Conservation (phyloP, 352 stramenopile genomes). For the Pythium apleroticum region DNA sequence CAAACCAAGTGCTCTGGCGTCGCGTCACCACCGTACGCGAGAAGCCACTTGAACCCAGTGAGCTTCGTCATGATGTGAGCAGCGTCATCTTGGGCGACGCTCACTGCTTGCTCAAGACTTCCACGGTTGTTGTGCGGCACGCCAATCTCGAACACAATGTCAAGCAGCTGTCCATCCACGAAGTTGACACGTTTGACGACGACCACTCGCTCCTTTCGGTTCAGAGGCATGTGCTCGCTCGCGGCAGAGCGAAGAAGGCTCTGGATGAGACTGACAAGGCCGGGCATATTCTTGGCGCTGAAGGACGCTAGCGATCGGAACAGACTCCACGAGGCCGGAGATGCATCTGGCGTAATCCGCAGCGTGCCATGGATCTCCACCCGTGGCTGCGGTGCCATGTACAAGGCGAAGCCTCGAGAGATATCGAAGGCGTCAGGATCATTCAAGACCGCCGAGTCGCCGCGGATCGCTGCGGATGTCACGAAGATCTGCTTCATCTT, state of each 20-base stretch:
- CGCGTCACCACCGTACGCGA: not conserved
- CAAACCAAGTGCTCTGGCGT: slow-evolving; percentile 8
- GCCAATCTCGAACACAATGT: slow-evolving; percentile 43
- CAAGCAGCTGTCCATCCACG: slow-evolving; percentile 15
- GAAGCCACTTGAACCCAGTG: slow-evolving; percentile 12
- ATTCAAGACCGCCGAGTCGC: not conserved
- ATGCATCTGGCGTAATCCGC: slow-evolving; percentile 25
- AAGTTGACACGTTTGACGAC: slow-evolving; percentile 34
- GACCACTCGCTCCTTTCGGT: slow-evolving; percentile 45
- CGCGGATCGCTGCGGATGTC: slow-evolving; percentile 16
- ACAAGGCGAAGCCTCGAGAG: slow-evolving; percentile 45
- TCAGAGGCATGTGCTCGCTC: slow-evolving; percentile 34
- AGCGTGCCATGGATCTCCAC: slow-evolving; percentile 45
- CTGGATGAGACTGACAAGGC: slow-evolving; percentile 33
- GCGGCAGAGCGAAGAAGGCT: slow-evolving; percentile 38
- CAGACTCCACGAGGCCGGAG: slow-evolving; percentile 23
- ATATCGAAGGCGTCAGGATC: slow-evolving; percentile 29
- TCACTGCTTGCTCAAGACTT: slow-evolving; percentile 35
- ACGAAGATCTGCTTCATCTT: slow-evolving; percentile 39
- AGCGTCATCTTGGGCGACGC: slow-evolving; percentile 34
- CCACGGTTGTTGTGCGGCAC: slow-evolving; percentile 46
- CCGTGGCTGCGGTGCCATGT: slow-evolving; percentile 42
- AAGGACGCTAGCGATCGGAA: slow-evolving; percentile 36
- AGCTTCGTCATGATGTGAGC: slow-evolving; percentile 32
- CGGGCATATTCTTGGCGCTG: not conserved